Conservation (phyloP, 345 rosid species). For the Heritiera fomes region DNA sequence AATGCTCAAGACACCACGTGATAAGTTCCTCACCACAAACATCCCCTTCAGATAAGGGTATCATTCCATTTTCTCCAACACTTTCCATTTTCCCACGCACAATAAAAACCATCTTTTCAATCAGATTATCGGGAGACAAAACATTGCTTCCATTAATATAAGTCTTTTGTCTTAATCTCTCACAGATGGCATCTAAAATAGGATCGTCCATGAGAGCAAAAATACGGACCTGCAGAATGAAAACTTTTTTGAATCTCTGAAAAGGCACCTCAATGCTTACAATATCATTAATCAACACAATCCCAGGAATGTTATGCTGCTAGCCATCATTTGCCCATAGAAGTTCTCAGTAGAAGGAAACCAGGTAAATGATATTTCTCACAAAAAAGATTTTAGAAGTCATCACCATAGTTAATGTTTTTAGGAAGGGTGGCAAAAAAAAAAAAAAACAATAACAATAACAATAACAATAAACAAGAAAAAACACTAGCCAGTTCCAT, state of each 20-base stretch:
- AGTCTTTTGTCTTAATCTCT: conserved; percentile 70
- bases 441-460: not conserved
- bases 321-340: conserved; percentile 4
- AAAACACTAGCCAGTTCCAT: no score
- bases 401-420: not conserved
- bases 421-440: not conserved
- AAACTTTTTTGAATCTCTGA: not conserved
- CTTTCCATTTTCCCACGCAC: conserved; percentile 86
- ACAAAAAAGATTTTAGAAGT: not conserved
- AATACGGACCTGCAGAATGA: conserved; percentile 62
- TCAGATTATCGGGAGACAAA: conserved; percentile 52
- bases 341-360: conserved; percentile 1
- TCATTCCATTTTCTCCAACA: conserved; percentile 55
- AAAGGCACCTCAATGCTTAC: not conserved
- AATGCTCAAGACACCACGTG: conserved; percentile 85
- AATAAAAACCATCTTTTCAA: conserved; percentile 84
- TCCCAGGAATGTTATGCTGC: not conserved
- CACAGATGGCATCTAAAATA: conserved; percentile 66
- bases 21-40: conserved; percentile 92
- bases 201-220: conserved; percentile 72
- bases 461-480: no score
- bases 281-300: not conserved
- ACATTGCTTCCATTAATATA: conserved; percentile 65
- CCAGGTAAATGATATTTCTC: not conserved
- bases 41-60: conserved; percentile 62